Percentiles rank a stretch among this genome's conserved stretches.
Conservation (phyloP, 768 basidiomycete genomes). For the Hygrocybe coccinea region DNA sequence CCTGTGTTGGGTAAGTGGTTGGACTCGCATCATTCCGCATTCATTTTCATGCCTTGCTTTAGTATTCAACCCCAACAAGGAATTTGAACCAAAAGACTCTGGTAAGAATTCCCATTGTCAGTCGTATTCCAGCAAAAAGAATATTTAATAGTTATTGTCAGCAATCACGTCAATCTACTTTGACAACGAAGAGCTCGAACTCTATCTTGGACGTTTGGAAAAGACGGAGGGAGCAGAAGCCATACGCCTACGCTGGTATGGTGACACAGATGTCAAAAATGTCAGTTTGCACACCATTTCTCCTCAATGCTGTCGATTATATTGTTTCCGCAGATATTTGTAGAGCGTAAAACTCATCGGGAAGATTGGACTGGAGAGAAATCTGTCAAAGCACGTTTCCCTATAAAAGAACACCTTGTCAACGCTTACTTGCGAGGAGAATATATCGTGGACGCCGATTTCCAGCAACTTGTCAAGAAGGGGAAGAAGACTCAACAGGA, state of each 20-base stretch:
- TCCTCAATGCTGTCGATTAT: not conserved
- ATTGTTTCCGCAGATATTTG: slow-evolving; percentile 56
- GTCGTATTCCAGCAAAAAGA: not conserved
- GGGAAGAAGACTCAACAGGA: slow-evolving; percentile 93
- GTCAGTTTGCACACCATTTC: slow-evolving; percentile 38
- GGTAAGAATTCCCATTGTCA: slow-evolving; percentile 37
- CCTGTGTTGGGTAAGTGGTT: slow-evolving; percentile 75
- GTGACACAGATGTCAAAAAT: slow-evolving; percentile 75
- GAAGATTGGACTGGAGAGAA: slow-evolving; percentile 99
- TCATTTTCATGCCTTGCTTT: not conserved
- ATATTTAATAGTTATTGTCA: slow-evolving; percentile 23
- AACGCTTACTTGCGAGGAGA: slow-evolving; percentile 88
- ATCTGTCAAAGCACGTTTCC: slow-evolving; percentile 94
- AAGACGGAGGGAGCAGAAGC: slow-evolving; percentile 99
- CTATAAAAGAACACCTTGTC: slow-evolving; percentile 89
- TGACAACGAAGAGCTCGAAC: slow-evolving; percentile 90
- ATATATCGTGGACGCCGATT: slow-evolving; percentile 90
- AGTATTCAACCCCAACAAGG: slow-evolving; percentile 94
- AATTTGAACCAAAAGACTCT: slow-evolving; percentile 80
- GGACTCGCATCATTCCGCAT: not conserved
- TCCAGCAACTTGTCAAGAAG: slow-evolving; percentile 77
- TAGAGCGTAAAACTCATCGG: slow-evolving; percentile 87
- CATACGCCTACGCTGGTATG: slow-evolving; percentile 95
- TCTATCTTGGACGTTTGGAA: slow-evolving; percentile 94
- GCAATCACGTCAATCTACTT: slow-evolving; percentile 98